Evolutionary conservation across 164 flowering plant genomes (phyloP).

Genomic region (Umbilicus rupestris): DNA sequence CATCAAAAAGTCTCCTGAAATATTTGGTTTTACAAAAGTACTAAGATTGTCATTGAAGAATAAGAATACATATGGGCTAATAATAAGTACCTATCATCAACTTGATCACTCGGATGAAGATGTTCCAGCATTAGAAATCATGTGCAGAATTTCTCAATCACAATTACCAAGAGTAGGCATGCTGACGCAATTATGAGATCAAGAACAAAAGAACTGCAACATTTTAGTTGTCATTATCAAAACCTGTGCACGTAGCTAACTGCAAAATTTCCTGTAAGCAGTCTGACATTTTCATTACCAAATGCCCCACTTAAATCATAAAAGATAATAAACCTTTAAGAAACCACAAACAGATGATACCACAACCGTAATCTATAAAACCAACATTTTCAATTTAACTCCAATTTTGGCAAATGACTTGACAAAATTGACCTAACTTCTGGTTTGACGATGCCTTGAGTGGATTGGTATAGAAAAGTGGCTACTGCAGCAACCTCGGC

Average conservation of each 20-base stretch:
- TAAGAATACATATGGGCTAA: not conserved
- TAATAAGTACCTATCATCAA: constrained; percentile 77
- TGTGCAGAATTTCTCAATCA: not conserved
- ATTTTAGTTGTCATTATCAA: constrained; percentile 95
- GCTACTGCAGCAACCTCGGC: constrained; percentile 96
- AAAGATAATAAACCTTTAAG: not conserved
- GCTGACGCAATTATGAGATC: too few species aligned
- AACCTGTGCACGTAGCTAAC: constrained; percentile 75
- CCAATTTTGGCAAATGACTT: not conserved
- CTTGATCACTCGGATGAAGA: constrained; percentile 68
- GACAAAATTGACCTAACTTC: constrained; percentile 88
- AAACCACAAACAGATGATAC: not conserved
- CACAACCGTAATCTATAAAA: not conserved
- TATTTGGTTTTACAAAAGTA: not conserved
- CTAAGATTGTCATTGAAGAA: not conserved
- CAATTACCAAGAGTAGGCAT: not conserved
- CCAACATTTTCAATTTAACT: too few species aligned
- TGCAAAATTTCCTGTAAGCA: constrained; percentile 89
- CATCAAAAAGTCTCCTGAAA: constrained; percentile 75
- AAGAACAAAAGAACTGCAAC: constrained; percentile 26
- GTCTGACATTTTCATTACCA: constrained; percentile 87
- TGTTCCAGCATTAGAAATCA: constrained; percentile 65
- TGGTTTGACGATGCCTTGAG: constrained; percentile 96
- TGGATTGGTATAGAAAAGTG: constrained; percentile 88
- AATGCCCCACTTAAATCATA: constrained; percentile 54